Base-by-base conservation (phyloP, 345 rosid genomes). In the Aquilaria sinensis region DNA sequence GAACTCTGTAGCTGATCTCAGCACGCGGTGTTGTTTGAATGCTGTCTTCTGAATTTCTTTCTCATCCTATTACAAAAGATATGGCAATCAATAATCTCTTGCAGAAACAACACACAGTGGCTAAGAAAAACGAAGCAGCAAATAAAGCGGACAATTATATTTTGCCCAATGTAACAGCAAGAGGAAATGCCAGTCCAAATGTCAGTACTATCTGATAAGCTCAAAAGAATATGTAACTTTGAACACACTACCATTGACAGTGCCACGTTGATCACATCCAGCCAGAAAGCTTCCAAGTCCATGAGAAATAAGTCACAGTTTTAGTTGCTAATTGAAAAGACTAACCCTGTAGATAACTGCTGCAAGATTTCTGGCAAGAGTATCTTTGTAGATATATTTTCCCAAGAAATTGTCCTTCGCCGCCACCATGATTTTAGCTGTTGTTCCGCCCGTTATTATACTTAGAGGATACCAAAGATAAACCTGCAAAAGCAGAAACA, bases 361-460 rank as follows among this genome's bases (percentile, higher is more conserved):
- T 0, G 97, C 96, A 31, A 90, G 82, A 75, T 93, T 93, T 68
- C 96, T 80, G 29, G 83, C 88, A 60, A 93, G 86, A 10, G 98
- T 87, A 68, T 93, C 96, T 71, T 88, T 93, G 78, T 87, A 93
- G 31, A 93, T 86, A 69, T 93, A 90, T 72, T 93, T 93, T 53
- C 98, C 98, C 57, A 93, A 56, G 67, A 93, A 84, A 61, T 84
- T 93, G 61, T 93, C 96, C 78, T 90, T 93, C 0, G 96, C 98
- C 11, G 97, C 97, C 63, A 93, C 90, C 94, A 90, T 87, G 77
- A 90, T 86, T 71, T 93, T 93, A 1, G 97, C 98, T 62, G 98
- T 93, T 41, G 98, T 90, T 51, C 98, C 98, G 29, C 96, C 98
- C 0, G 87, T 67, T 60, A 93, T 60, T 52, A 93, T 34, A 74